Conservation (phyloP, 176 grass and related monocot species). For the Tillandsia leiboldiana region DNA sequence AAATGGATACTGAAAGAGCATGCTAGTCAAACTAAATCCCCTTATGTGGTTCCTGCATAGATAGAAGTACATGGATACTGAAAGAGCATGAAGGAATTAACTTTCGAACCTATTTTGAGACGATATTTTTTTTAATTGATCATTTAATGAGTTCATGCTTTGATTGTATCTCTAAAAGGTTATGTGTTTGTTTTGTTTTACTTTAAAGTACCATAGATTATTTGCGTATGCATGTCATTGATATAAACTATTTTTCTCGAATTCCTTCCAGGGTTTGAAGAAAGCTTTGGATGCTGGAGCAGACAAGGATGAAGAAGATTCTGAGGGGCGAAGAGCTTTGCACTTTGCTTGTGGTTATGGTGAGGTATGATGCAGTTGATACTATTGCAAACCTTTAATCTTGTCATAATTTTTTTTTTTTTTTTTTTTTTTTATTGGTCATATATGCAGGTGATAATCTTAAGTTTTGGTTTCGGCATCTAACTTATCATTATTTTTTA, state of each 20-base stretch:
- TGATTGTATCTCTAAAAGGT: too few species aligned
- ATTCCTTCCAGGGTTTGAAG: constrained; percentile 46
- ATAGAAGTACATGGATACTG: too few species aligned
- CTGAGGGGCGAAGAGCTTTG: constrained; percentile 70
- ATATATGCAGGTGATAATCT: not conserved
- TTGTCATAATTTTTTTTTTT: not conserved
- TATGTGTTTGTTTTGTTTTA: not conserved
- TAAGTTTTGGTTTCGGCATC: not conserved
- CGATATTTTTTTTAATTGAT: too few species aligned
- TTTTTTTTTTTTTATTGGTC: too few species aligned
- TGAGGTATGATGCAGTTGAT: constrained; percentile 34
- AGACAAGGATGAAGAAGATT: constrained; percentile 90
- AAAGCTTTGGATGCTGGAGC: constrained; percentile 65
- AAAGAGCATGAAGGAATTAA: too few species aligned
- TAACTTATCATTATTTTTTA: not conserved
- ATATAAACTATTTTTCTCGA: not conserved
- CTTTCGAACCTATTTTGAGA: too few species aligned
- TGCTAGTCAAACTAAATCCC: too few species aligned
- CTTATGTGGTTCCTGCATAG: too few species aligned
- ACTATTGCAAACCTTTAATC: not conserved
- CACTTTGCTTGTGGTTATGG: constrained; percentile 97
- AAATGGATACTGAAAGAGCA: too few species aligned
- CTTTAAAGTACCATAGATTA: not conserved
- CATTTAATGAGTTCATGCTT: too few species aligned
- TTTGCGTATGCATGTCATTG: not conserved